Conservation (phyloP, 2,329 filamentous ascomycete genomes). For the Calcarisporium arbuscula region DNA sequence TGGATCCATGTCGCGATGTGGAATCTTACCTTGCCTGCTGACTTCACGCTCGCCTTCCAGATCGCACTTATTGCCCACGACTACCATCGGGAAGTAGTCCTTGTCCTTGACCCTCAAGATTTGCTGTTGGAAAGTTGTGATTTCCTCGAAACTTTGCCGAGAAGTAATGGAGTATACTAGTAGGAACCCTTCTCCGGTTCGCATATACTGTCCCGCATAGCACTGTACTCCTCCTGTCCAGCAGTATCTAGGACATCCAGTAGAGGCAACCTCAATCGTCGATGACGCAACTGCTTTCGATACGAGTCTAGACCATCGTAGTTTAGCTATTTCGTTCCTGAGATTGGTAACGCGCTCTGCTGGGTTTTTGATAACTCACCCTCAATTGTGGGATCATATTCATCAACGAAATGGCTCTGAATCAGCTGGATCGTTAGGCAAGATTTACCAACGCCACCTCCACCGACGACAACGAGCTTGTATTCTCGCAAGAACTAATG, state of each 20-base stretch:
- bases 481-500: constrained; percentile 79
- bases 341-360: no score
- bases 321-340: no score
- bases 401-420: constrained; percentile 96
- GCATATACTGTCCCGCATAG: constrained; percentile 99
- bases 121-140: constrained; percentile 97
- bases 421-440: constrained; percentile 97
- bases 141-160: constrained; percentile 95
- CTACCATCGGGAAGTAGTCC: constrained; percentile 99
- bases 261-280: constrained; percentile 95
- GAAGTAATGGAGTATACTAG: constrained; percentile 98
- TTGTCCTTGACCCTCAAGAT: constrained; percentile 98
- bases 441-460: constrained; percentile 97
- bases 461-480: constrained; percentile 94
- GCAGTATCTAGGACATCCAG: constrained; percentile 98
- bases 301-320: constrained; percentile 95
- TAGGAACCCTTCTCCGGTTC: constrained; percentile 94
- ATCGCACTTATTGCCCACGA: constrained; percentile 99
- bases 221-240: constrained; percentile 97
- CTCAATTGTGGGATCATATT: constrained; percentile 99
- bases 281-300: constrained; percentile 98
- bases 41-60: constrained; percentile 88
- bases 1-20: neutral
- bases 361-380: no score
- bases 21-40: constrained; percentile 71